A percentile compares a stretch with the other conserved stretches of the same genome.
Conservation (phyloP, 768 basidiomycete genomes). For the Cystobasidium tubakii region DNA sequence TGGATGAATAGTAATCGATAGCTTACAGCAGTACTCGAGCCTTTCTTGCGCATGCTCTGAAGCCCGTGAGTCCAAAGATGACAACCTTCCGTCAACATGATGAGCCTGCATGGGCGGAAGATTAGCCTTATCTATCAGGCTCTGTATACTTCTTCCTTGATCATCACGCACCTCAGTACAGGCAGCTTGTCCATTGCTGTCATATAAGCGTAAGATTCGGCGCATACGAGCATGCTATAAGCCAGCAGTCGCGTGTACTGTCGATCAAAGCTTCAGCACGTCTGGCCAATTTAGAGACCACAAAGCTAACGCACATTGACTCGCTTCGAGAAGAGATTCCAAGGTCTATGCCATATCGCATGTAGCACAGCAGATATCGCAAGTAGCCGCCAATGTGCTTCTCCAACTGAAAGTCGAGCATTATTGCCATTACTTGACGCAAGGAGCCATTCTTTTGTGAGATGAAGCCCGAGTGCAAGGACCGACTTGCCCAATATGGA, state of each 20-base stretch:
- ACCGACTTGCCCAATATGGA: slow-evolving; percentile 43
- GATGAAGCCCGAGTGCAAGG: slow-evolving; percentile 42
- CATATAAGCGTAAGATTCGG: slow-evolving; percentile 20
- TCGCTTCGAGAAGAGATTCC: slow-evolving; percentile 22
- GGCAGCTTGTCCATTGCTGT: slow-evolving; percentile 22
- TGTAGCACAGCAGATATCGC: not conserved
- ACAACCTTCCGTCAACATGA: slow-evolving; percentile 41
- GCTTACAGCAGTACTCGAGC: slow-evolving; percentile 18
- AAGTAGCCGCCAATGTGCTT: slow-evolving; percentile 22
- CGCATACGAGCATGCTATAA: slow-evolving; percentile 2
- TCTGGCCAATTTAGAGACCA: not conserved
- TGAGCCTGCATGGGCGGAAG: slow-evolving; percentile 33
- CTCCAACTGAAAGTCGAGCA: slow-evolving; percentile 11
- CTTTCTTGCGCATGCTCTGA: slow-evolving; percentile 17
- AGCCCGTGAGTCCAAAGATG: slow-evolving; percentile 40
- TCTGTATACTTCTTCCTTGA: not conserved
- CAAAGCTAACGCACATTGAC: slow-evolving; percentile 5
- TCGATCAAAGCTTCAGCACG: not conserved
- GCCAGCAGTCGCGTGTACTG: slow-evolving; percentile 18
- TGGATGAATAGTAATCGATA: not conserved
- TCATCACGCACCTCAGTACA: slow-evolving; percentile 6
- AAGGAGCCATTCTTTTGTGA: slow-evolving; percentile 44
- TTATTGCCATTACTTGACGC: slow-evolving; percentile 13
- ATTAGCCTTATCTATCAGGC: not conserved
- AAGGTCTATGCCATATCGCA: not conserved